phyloP scores from a whole-genome alignment of 2,329 filamentous ascomycete genomes.

The Ophiocordyceps camponoti-floridani region DNA sequence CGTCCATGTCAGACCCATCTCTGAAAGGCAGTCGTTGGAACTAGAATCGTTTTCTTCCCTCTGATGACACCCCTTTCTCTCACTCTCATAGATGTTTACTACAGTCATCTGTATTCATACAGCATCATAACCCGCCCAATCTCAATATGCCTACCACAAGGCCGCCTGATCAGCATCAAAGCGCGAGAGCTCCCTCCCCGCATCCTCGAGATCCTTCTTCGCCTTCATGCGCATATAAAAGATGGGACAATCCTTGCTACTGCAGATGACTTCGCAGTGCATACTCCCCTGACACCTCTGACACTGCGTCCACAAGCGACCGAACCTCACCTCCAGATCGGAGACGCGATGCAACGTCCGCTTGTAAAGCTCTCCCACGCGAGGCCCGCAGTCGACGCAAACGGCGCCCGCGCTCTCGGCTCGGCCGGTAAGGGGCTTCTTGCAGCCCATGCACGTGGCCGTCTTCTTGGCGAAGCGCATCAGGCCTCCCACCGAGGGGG shows the following conservation, averaged over 20 bases:
- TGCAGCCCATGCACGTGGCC: conserved; percentile 96
- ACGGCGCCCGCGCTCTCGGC: conserved; percentile 73
- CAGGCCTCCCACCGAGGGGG: conserved; percentile 74
- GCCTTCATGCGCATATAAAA: conserved; percentile 99
- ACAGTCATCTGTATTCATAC: no score
- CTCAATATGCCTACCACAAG: conserved; percentile 24
- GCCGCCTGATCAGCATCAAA: conserved; percentile 77
- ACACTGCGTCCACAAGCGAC: conserved; percentile 91
- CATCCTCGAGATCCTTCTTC: conserved; percentile 96
- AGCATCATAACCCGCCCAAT: no score
- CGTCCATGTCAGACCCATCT: no score
- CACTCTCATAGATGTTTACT: no score
- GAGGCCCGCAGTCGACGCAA: conserved; percentile 67
- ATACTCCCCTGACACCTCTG: conserved; percentile 95
- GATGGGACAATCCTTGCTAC: conserved; percentile 89
- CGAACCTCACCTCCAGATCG: conserved; percentile 85
- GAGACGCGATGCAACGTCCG: conserved; percentile 77
- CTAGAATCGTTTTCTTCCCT: no score
- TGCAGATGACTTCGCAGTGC: conserved; percentile 97
- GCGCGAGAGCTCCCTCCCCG: conserved; percentile 70
- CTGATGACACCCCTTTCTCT: no score
- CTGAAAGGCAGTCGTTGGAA: no score
- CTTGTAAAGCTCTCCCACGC: conserved; percentile 84
- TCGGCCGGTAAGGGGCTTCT: conserved; percentile 74
- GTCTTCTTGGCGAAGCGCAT: conserved; percentile 99